Percentiles rank a stretch among this genome's conserved stretches.
phyloP scores from a whole-genome alignment of 345 rosid species.

The Boechera divaricarpa region DNA sequence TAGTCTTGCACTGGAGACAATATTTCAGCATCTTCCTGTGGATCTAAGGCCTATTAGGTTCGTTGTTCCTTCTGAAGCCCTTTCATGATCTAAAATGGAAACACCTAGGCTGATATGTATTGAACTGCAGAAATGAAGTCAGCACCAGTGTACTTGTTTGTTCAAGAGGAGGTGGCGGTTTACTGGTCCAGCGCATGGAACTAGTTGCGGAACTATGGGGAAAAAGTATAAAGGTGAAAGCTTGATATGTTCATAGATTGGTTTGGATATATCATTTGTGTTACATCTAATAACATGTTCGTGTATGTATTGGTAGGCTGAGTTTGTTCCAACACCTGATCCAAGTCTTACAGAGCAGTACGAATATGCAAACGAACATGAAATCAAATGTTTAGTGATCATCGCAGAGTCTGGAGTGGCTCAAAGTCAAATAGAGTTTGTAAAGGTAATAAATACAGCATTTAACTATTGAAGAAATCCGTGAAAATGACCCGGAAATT shows the following conservation, averaged over 20 bases:
- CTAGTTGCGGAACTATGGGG: slow-evolving; percentile 90
- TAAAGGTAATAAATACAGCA: slow-evolving; percentile 60
- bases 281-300: slow-evolving; percentile 36
- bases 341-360: slow-evolving; percentile 98
- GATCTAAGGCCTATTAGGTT: slow-evolving; percentile 77
- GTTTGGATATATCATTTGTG: slow-evolving; percentile 9
- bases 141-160: slow-evolving; percentile 76
- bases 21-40: slow-evolving; percentile 65
- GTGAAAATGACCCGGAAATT: background rate
- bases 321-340: slow-evolving; percentile 83
- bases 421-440: slow-evolving; percentile 58
- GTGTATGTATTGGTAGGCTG: slow-evolving; percentile 61
- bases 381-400: slow-evolving; percentile 84
- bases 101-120: slow-evolving; percentile 29
- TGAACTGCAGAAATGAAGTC: slow-evolving; percentile 64
- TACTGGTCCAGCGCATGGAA: slow-evolving; percentile 90
- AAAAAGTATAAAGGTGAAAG: slow-evolving; percentile 79
- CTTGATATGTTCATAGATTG: background rate
- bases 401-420: slow-evolving; percentile 76
- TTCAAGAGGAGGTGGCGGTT: slow-evolving; percentile 98
- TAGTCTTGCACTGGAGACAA: slow-evolving; percentile 88
- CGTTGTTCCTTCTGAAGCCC: slow-evolving; percentile 32
- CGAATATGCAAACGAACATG: slow-evolving; percentile 94
- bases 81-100: slow-evolving; percentile 22
- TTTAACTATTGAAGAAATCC: background rate